These are phyloP conservation scores for Zoysia pacifica DNA, from an alignment of 176 grass and related monocot genomes.

Conservation along the genomic window DNA sequence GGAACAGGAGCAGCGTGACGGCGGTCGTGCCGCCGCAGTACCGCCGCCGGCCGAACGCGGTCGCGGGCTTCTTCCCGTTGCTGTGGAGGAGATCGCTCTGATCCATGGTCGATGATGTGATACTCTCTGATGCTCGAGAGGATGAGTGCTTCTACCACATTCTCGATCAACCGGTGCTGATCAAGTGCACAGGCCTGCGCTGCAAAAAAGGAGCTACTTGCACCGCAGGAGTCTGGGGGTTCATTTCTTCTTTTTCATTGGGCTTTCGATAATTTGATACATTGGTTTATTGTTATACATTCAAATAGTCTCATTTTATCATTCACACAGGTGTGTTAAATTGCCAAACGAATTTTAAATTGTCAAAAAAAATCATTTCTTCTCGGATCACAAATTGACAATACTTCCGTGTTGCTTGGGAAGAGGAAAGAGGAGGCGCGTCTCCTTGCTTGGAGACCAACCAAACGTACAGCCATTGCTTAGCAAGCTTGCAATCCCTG, in stretches of 20 bases:
- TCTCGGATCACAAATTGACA: no score
- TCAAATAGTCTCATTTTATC: no score
- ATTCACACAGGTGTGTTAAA: no score
- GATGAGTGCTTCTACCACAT: neutral
- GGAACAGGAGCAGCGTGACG: slow-evolving; percentile 38
- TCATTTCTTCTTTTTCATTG: no score
- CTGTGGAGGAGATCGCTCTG: neutral
- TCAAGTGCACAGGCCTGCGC: no score
- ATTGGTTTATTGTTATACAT: no score
- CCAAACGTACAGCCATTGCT: neutral
- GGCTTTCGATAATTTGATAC: no score
- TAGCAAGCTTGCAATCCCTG: neutral
- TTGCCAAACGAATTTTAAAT: no score
- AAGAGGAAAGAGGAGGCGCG: neutral
- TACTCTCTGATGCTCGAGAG: neutral
- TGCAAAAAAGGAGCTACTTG: neutral
- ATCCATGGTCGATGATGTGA: neutral
- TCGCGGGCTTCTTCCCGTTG: slow-evolving; percentile 8
- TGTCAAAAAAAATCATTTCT: no score
- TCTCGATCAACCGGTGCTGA: neutral
- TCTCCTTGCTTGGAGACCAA: neutral
- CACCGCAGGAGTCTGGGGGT: no score
- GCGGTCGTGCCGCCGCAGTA: slow-evolving; percentile 23
- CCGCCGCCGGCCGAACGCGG: neutral
- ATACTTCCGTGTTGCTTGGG: neutral